Evolutionary conservation across 179 eudicot species (phyloP).

Genomic region (Camellia oleifera): DNA sequence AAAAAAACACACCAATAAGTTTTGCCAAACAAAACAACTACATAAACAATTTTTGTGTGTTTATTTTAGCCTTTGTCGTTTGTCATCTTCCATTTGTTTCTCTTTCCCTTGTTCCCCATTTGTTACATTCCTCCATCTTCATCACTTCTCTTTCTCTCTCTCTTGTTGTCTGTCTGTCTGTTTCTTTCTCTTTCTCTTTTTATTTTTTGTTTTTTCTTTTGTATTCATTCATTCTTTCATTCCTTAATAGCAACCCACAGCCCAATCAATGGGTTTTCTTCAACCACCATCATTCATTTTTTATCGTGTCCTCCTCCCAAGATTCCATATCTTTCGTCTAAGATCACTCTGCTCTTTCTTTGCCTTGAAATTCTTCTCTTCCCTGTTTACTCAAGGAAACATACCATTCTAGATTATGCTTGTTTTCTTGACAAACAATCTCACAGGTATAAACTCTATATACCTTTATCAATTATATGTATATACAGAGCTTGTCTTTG

Average conservation of each 20-base stretch:
- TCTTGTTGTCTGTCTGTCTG: neutral
- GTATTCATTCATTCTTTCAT: too few species aligned
- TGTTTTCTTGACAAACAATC: neutral
- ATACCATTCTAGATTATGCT: neutral
- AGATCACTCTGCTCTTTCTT: neutral
- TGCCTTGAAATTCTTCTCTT: neutral
- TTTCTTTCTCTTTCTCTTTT: neutral
- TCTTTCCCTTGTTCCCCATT: neutral
- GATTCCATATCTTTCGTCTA: neutral
- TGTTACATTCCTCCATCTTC: too few species aligned
- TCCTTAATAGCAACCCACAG: slow-evolving; percentile 11
- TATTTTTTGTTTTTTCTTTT: neutral
- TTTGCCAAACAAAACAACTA: too few species aligned
- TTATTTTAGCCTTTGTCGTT: neutral
- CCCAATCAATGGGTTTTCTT: slow-evolving; percentile 13
- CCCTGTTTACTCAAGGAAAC: neutral
- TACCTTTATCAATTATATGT: neutral
- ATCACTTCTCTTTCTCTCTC: neutral
- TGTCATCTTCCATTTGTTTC: slow-evolving; percentile 3
- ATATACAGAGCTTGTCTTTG: too few species aligned
- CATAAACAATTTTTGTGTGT: too few species aligned
- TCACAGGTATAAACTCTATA: neutral
- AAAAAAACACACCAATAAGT: too few species aligned
- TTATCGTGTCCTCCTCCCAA: neutral
- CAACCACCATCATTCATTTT: neutral